Conservation (phyloP, 1,139 yeast species). For the Geotrichum europaeum region DNA sequence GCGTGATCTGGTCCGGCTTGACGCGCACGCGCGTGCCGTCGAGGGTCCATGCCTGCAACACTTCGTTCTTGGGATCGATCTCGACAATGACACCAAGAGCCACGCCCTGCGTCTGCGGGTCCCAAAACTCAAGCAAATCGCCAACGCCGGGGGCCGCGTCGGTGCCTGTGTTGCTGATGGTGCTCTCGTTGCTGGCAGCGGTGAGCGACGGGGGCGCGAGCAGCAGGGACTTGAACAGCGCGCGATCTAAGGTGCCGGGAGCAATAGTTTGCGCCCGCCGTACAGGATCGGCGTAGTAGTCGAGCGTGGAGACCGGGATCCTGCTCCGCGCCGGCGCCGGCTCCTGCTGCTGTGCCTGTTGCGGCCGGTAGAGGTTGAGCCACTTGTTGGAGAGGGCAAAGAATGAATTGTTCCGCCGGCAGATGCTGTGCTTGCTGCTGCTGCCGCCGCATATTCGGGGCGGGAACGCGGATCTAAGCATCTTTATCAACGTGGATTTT, state of each 20-base stretch:
- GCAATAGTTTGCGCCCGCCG: neutral
- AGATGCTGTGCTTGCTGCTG: neutral
- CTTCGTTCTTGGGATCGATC: neutral
- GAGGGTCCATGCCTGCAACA: neutral
- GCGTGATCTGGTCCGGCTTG: constrained; percentile 2
- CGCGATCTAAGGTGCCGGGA: neutral
- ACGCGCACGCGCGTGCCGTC: neutral
- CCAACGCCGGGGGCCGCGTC: neutral
- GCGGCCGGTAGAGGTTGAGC: constrained; percentile 6
- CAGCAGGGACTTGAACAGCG: neutral
- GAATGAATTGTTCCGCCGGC: constrained; percentile 1
- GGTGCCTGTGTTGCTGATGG: neutral
- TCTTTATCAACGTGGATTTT: neutral
- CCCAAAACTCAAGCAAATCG: constrained; percentile 7
- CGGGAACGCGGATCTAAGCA: neutral
- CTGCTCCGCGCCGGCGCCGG: neutral
- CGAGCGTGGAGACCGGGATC: neutral
- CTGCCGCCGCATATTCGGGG: neutral
- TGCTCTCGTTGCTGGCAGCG: neutral
- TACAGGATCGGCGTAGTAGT: neutral
- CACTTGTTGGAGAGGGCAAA: constrained; percentile 15
- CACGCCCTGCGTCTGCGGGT: neutral
- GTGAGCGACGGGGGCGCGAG: neutral
- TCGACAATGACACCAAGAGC: constrained; percentile 1
- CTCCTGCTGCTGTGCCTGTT: neutral